Percentiles rank a stretch among this genome's conserved stretches.
These are phyloP conservation scores for Dactylella cylindrospora DNA, from an alignment of 2,329 filamentous ascomycete genomes.

Conservation along the genomic window DNA sequence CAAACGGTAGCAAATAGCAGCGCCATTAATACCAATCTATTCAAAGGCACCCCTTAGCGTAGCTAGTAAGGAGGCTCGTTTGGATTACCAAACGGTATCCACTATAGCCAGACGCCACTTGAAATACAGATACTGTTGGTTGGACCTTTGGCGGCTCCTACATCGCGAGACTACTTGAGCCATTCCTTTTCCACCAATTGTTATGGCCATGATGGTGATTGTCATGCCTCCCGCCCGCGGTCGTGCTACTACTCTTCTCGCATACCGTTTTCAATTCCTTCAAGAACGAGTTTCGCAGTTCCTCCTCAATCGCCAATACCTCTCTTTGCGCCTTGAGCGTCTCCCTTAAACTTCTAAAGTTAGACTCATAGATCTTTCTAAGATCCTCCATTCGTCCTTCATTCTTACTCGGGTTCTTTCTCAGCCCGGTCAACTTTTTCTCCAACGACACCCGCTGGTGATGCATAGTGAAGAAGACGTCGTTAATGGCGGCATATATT, in stretches of 20 bases:
- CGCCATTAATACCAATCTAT: no score
- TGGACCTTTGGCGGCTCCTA: no score
- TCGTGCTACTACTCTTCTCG: slow-evolving; percentile 6
- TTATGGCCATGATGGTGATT: no score
- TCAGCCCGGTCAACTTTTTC: slow-evolving; percentile 7
- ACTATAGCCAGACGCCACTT: no score
- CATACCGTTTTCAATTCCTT: slow-evolving; percentile 21
- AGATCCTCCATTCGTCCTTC: slow-evolving; percentile 13
- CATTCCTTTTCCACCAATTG: slow-evolving; percentile 22
- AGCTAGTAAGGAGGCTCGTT: no score
- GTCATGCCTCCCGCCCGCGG: no score
- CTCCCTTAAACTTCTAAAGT: slow-evolving; percentile 23
- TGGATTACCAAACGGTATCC: no score
- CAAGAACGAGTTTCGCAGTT: slow-evolving; percentile 17
- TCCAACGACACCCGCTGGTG: slow-evolving; percentile 10
- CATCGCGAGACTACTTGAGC: no score
- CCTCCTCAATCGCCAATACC: slow-evolving; percentile 28
- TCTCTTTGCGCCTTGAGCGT: slow-evolving; percentile 32
- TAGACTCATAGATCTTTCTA: slow-evolving; percentile 22
- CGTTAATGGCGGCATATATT: slow-evolving; percentile 25
- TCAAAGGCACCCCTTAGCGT: no score
- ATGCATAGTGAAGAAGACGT: slow-evolving; percentile 18
- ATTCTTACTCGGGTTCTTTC: slow-evolving; percentile 13
- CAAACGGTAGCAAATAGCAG: no score
- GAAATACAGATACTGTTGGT: no score